Evolutionary conservation across 2,329 filamentous ascomycete species (phyloP), one percentile per base, ranked within the genome.

Genomic region (Magnaporthales sp.): DNA sequence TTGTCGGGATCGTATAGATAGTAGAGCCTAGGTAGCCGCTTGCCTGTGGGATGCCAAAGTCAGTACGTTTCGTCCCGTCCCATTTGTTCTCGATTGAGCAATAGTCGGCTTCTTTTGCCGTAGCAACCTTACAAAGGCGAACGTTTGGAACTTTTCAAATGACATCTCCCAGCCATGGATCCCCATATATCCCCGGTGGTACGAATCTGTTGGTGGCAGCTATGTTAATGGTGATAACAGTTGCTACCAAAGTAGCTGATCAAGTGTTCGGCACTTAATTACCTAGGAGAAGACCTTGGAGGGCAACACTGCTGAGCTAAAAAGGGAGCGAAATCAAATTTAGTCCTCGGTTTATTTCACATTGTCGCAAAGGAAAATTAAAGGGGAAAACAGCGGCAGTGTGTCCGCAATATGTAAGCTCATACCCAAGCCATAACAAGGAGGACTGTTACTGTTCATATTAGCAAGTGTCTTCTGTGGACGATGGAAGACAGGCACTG

Each of bases 81-180:
- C 30, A 31, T 31, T 31, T 31, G 30, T 31, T 31, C 10, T 54
- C 51, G 31, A 15, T 56, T 26, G 22, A 30, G 31, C 46, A 51
- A 1, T 9, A 60, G 4, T 4, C 64, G 26, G 13, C 22, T 64
- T 58, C n/a, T 54, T 15, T 65, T 29, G 65, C 66, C 54, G 19
- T 64, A 66, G 31, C 66, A 66, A 4, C 67, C 62, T 30, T 63
- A 56, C 24, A 26, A 13, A 63, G 31, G 31, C 30, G 13, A 46
- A 63, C 24, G 19, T 32, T n/a, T 63, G 62, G 30, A 63, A 63
- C 30, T 26, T 24, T 7, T 63, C 62, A 27, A 38, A 51, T 2
- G 62, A 15, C 13, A 31, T 31, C 30, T 31, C 30, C 30, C 30
- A 31, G 30, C 30, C 30, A 9, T 31, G 30, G 30, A 31, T 31